A percentile compares a stretch with the other conserved stretches of the same genome.
These are phyloP conservation scores for Chlorella sp. DNA, from an alignment of 139 green algal species.

Conservation along the genomic window DNA sequence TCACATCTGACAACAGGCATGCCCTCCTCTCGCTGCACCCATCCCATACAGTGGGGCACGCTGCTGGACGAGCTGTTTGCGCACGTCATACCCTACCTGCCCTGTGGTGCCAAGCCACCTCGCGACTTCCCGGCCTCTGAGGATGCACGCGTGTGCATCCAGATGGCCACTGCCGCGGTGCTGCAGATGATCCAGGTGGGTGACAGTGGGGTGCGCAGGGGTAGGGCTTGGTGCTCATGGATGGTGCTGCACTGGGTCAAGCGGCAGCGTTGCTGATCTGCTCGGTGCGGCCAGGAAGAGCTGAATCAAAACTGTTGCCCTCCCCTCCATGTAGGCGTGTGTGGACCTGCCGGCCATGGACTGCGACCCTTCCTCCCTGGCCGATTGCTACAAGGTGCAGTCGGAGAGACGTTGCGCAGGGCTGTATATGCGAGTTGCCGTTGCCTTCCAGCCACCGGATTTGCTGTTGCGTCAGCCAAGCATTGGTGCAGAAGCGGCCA, in stretches of 20 bases:
- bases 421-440: too few species aligned
- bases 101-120: conserved; percentile 10
- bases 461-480: too few species aligned
- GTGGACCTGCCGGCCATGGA: conserved; percentile 47
- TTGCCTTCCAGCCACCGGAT: too few species aligned
- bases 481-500: too few species aligned
- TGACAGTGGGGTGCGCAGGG: too few species aligned
- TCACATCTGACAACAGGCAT: neutral
- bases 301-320: neutral
- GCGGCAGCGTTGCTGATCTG: neutral
- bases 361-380: conserved; percentile 18
- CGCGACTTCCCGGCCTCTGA: conserved; percentile 31
- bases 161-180: conserved; percentile 69
- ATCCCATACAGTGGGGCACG: conserved; percentile 33
- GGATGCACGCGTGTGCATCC: conserved; percentile 50
- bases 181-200: conserved; percentile 81
- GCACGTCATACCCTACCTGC: conserved; percentile 8
- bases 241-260: too few species aligned
- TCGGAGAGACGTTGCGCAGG: too few species aligned
- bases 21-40: neutral
- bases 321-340: conserved; percentile 8
- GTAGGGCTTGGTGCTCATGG: too few species aligned
- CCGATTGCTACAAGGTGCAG: conserved; percentile 38
- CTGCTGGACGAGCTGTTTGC: conserved; percentile 69
- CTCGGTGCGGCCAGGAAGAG: neutral